Base-by-base conservation (phyloP, 441 rosid genomes). In the Pelargonium australe region DNA sequence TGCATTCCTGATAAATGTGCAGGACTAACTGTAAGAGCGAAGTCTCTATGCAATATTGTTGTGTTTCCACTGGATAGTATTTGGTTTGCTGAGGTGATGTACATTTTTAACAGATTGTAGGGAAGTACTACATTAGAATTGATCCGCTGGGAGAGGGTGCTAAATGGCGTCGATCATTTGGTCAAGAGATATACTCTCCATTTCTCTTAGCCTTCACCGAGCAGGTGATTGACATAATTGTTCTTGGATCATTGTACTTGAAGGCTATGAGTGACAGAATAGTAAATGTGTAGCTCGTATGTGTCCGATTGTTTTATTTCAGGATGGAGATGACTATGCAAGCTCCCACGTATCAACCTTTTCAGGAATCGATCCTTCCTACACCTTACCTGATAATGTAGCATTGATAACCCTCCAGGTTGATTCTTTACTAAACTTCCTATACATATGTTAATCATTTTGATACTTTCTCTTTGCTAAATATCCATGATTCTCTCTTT, bases 181-280 rank as follows among this genome's bases (percentile, higher is more conserved):
- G 95, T 47, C 92, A 89, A 80, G 91, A 87, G 78, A 80, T 89
- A 75, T 89, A 87, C 76, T 87, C 95, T 16, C 95, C 95, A 9
- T 78, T 89, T 64, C 82, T 89, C 57, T 77, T 89, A 68, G 91
- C 90, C 77, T 89, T 89, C 70, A 73, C 86, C n/a, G 82, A 87
- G 65, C 87, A 89, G 86, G 99, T 95, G 69, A 81, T 74, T 23
- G 66, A 70, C 69, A 51, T 0, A 1, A 7, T 51, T 25, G 34
- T 65, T 11, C 9, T 55, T 47, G 17, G 64, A 63, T 58, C 76
- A 37, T 68, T 67, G n/a, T n/a, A n/a, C n/a, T n/a, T n/a, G n/a
- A n/a, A n/a, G n/a, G 13, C 0, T n/a, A 13, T 7, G 9, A 14
- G 61, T 75, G 60, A 65, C 25, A 34, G 34, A 68, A 14, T 16